Evolutionary conservation across 192 early-diverging fungal species (phyloP).

Genomic region (Coemansia sp.): DNA sequence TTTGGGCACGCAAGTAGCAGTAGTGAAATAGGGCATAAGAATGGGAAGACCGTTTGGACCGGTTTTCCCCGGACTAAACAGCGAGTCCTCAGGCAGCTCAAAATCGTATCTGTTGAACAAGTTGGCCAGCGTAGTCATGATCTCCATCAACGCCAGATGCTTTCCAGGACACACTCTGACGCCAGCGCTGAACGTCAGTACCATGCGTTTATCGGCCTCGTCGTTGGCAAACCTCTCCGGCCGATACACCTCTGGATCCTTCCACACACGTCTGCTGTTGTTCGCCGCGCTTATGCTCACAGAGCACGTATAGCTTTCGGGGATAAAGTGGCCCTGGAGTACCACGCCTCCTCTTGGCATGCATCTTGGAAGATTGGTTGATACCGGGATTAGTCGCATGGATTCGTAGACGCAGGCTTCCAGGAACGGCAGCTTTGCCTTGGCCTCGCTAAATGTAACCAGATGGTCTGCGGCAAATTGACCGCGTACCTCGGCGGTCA

Average conservation of each 20-base stretch:
- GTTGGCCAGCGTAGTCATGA: slow-evolving; percentile 37
- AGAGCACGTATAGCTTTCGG: slow-evolving; percentile 32
- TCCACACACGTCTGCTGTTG: slow-evolving; percentile 15
- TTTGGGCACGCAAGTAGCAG: slow-evolving; percentile 24
- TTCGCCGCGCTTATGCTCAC: slow-evolving; percentile 26
- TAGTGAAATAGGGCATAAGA: slow-evolving; percentile 22
- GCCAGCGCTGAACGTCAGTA: slow-evolving; percentile 43
- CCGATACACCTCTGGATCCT: slow-evolving; percentile 12
- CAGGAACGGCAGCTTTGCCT: slow-evolving; percentile 24
- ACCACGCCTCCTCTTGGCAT: slow-evolving; percentile 38
- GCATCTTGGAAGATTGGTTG: slow-evolving; percentile 26
- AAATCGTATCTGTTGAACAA: slow-evolving; percentile 31
- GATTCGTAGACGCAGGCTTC: slow-evolving; percentile 47
- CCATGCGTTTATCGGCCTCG: slow-evolving; percentile 8
- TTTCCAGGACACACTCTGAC: slow-evolving; percentile 40
- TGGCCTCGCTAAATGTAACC: slow-evolving; percentile 29
- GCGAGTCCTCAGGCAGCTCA: slow-evolving; percentile 23
- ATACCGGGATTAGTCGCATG: slow-evolving; percentile 30
- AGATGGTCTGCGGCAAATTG: slow-evolving; percentile 10
- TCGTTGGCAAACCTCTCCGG: slow-evolving; percentile 28
- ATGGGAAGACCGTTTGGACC: slow-evolving; percentile 13
- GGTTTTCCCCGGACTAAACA: slow-evolving; percentile 21
- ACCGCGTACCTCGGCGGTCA: slow-evolving; percentile 18
- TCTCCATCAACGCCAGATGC: slow-evolving; percentile 39
- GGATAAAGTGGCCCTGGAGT: slow-evolving; percentile 33